A percentile compares a stretch with the other conserved stretches of the same genome.
These are phyloP conservation scores for Endocalyx cinctus DNA, from an alignment of 2,329 filamentous ascomycete genomes.

Conservation along the genomic window DNA sequence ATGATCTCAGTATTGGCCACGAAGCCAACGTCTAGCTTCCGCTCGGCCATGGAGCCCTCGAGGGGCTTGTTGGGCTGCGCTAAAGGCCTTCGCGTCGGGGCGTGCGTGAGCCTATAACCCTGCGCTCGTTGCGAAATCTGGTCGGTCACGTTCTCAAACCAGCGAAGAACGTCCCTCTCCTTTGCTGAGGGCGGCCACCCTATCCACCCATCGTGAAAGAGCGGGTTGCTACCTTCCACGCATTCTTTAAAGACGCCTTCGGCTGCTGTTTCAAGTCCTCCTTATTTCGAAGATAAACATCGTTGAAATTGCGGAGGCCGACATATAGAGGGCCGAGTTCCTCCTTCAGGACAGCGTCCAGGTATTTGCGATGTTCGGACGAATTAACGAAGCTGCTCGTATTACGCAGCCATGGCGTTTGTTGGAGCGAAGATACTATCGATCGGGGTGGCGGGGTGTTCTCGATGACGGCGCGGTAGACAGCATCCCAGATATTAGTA, in stretches of 20 bases:
- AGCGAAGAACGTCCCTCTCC: constrained; percentile 30
- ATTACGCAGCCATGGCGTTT: constrained; percentile 24
- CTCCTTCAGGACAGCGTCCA: constrained; percentile 29
- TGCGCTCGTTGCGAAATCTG: constrained; percentile 24
- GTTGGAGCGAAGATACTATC: constrained; percentile 17
- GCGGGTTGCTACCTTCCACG: constrained; percentile 17
- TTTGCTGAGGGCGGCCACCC: constrained; percentile 32
- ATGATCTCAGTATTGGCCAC: constrained; percentile 14
- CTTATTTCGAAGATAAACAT: constrained; percentile 26
- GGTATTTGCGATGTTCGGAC: constrained; percentile 27
- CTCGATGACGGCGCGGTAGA: constrained; percentile 31
- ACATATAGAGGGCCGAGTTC: constrained; percentile 32
- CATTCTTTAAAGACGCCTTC: constrained; percentile 31
- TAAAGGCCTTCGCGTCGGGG: constrained; percentile 17
- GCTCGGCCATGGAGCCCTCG: constrained; percentile 24
- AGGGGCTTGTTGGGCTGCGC: constrained; percentile 19
- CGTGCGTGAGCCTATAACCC: constrained; percentile 11
- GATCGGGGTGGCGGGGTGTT: constrained; percentile 27
- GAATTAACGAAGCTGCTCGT: constrained; percentile 33
- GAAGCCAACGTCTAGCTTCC: constrained; percentile 30
- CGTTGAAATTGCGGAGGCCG: constrained; percentile 27
- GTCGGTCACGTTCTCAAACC: constrained; percentile 25
- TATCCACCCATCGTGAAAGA: constrained; percentile 23
- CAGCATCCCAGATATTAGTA: constrained; percentile 31
- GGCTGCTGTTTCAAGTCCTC: constrained; percentile 26